Evolutionary conservation across 148 eudicot genomes (phyloP).

Genomic region (Fagopyrum esculentum): DNA sequence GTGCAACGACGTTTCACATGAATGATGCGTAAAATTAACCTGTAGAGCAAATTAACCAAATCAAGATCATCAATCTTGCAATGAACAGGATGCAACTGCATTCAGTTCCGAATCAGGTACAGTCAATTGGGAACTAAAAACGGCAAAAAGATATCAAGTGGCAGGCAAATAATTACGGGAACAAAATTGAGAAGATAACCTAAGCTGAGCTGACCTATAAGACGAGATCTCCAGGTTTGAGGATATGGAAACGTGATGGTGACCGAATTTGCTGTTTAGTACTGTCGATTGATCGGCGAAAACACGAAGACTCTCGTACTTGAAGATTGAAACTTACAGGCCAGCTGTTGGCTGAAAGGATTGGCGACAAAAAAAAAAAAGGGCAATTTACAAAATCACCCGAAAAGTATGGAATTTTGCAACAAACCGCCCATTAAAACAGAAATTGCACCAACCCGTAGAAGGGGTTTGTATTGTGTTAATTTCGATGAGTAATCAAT

Average conservation of each 20-base stretch:
- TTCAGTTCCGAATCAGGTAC: background rate
- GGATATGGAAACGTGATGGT: background rate
- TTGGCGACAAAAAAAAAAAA: too few relatives aligned
- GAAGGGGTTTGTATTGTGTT: too few relatives aligned
- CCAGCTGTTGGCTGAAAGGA: background rate
- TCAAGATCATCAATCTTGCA: background rate
- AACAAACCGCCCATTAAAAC: too few relatives aligned
- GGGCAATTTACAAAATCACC: too few relatives aligned
- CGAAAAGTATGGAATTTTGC: too few relatives aligned
- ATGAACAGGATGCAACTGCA: background rate
- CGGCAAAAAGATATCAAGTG: background rate
- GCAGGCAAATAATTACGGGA: background rate
- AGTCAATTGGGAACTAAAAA: too few relatives aligned
- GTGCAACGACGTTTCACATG: background rate
- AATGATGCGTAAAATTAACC: background rate
- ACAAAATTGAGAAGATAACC: background rate
- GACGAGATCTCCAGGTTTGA: background rate
- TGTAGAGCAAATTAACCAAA: background rate
- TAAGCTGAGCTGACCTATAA: conserved; percentile 4
- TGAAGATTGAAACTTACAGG: background rate
- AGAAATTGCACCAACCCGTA: too few relatives aligned
- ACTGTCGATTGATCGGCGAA: background rate
- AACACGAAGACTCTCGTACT: background rate
- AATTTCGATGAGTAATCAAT: too few relatives aligned
- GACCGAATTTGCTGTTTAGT: background rate